Conservation (phyloP, 2,329 filamentous ascomycete genomes). For the Pseudogymnoascus verrucosus region DNA sequence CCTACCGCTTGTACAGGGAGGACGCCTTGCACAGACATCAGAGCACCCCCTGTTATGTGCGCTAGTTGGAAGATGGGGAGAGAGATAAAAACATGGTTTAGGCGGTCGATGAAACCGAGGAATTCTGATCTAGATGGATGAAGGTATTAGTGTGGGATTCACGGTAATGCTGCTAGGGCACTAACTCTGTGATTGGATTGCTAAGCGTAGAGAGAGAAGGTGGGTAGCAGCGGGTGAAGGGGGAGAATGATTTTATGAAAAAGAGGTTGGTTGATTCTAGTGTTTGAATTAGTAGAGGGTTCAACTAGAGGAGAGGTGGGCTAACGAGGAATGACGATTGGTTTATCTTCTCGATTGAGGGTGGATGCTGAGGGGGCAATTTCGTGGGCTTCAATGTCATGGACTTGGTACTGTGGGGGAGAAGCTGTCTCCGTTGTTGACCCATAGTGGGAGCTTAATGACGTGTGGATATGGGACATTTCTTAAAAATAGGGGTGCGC, state of each 20-base stretch:
- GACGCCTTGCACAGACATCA: slow-evolving; percentile 18
- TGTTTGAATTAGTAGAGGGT: neutral
- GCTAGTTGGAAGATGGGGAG: slow-evolving; percentile 22
- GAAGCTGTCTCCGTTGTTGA: neutral
- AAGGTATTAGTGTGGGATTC: neutral
- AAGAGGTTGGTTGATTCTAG: slow-evolving; percentile 17
- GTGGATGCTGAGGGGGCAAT: neutral
- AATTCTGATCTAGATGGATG: slow-evolving; percentile 16
- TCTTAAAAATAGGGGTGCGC: neutral
- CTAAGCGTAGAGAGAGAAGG: slow-evolving; percentile 9
- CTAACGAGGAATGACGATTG: slow-evolving; percentile 16
- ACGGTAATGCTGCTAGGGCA: neutral
- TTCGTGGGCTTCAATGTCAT: neutral
- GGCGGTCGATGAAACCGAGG: slow-evolving; percentile 24
- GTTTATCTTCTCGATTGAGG: neutral
- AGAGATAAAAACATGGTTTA: slow-evolving; percentile 25
- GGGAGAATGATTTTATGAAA: slow-evolving; percentile 18
- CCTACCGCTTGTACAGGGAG: slow-evolving; percentile 19
- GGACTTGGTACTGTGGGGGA: neutral
- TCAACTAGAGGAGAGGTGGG: neutral
- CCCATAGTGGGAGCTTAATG: neutral
- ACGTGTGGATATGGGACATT: neutral
- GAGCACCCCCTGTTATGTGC: slow-evolving; percentile 18
- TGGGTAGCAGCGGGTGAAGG: slow-evolving; percentile 16
- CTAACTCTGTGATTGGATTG: slow-evolving; percentile 10